These are phyloP conservation scores for Scedosporium boydii DNA, from an alignment of 2,329 filamentous ascomycete genomes.

Conservation along the genomic window DNA sequence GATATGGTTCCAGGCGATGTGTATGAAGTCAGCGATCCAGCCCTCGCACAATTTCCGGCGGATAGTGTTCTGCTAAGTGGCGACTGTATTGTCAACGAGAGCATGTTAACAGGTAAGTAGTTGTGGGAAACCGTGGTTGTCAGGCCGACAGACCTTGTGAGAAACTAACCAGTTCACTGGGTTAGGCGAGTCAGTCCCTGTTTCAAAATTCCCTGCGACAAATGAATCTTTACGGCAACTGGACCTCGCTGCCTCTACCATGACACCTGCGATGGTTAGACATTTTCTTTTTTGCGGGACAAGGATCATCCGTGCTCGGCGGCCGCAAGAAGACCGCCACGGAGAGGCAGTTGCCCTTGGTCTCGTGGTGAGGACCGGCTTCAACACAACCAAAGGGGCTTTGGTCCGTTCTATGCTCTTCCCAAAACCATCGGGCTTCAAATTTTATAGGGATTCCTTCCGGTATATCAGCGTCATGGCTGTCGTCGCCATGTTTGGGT, in stretches of 20 bases:
- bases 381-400: constrained; percentile 95
- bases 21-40: constrained; percentile 93
- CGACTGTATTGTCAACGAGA: constrained; percentile 98
- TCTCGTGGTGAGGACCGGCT: constrained; percentile 87
- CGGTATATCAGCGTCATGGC: constrained; percentile 97
- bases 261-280: constrained; percentile 73
- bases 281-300: constrained; percentile 94
- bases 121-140: background rate
- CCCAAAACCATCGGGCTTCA: constrained; percentile 95
- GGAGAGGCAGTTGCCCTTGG: constrained; percentile 87
- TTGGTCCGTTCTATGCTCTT: constrained; percentile 97
- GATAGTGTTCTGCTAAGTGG: constrained; percentile 86
- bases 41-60: constrained; percentile 76
- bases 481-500: constrained; percentile 73
- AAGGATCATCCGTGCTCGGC: constrained; percentile 82
- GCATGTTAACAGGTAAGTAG: constrained; percentile 71
- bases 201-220: constrained; percentile 80
- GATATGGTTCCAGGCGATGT: constrained; percentile 93
- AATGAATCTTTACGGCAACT: constrained; percentile 70
- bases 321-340: constrained; percentile 75
- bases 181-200: constrained; percentile 81
- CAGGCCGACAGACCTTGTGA: background rate
- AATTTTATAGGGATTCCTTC: constrained; percentile 96
- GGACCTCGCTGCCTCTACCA: constrained; percentile 69
- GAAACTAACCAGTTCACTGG: background rate